Evolutionary conservation across 2,329 filamentous ascomycete species (phyloP).

Genomic region (Xylariaceae sp.): DNA sequence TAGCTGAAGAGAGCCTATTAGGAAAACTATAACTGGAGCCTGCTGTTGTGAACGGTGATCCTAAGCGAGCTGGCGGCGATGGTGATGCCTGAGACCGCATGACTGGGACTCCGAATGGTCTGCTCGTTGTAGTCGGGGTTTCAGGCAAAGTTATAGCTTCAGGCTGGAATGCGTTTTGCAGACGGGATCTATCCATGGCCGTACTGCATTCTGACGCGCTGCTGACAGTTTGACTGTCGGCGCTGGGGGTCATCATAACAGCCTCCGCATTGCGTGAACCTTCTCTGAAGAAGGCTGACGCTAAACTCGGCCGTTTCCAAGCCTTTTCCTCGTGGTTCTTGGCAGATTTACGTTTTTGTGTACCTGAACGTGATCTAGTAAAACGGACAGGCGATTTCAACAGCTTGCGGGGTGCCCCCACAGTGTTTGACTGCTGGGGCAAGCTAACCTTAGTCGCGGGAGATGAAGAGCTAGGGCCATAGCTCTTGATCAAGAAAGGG

Average conservation of each 20-base stretch:
- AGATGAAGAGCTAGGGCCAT: slow-evolving; percentile 56
- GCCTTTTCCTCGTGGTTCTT: slow-evolving; percentile 44
- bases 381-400: slow-evolving; percentile 53
- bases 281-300: slow-evolving; percentile 48
- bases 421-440: slow-evolving; percentile 45
- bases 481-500: slow-evolving; percentile 55
- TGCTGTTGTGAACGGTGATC: slow-evolving; percentile 54
- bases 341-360: slow-evolving; percentile 52
- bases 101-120: slow-evolving; percentile 24
- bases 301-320: slow-evolving; percentile 53
- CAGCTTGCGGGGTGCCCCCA: slow-evolving; percentile 47
- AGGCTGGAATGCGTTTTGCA: background rate
- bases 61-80: slow-evolving; percentile 46
- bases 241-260: background rate
- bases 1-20: slow-evolving; percentile 49
- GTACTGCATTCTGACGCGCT: background rate
- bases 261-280: slow-evolving; percentile 18
- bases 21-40: slow-evolving; percentile 57
- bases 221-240: background rate
- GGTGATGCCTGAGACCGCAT: slow-evolving; percentile 25
- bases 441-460: slow-evolving; percentile 40
- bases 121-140: background rate
- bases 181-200: background rate
- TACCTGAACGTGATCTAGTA: slow-evolving; percentile 47
- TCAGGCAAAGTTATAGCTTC: background rate